Evolutionary conservation across 2,329 filamentous ascomycete genomes (phyloP).

Genomic region (Fusarium transvaalense): DNA sequence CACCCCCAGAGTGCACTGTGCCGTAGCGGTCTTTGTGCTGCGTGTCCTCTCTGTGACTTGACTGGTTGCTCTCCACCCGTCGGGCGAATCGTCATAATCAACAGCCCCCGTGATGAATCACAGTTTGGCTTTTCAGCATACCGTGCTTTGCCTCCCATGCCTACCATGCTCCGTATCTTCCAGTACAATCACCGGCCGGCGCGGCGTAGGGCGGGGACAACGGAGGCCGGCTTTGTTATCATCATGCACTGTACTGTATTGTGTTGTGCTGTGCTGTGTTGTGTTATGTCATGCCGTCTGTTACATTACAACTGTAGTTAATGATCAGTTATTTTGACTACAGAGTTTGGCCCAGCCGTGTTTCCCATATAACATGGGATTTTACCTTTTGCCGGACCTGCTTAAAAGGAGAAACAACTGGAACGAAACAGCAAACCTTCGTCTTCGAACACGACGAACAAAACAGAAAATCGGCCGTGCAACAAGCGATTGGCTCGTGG

Average conservation of each 20-base stretch:
- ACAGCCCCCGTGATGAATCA: slow-evolving; percentile 46
- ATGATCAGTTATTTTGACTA: neutral
- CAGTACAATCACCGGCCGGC: slow-evolving; percentile 27
- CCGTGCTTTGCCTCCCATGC: slow-evolving; percentile 40
- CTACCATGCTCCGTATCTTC: slow-evolving; percentile 15
- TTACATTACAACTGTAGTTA: slow-evolving; percentile 4
- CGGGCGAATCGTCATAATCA: slow-evolving; percentile 47
- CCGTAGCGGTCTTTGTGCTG: slow-evolving; percentile 40
- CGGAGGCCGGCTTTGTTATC: slow-evolving; percentile 34
- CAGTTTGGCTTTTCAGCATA: slow-evolving; percentile 25
- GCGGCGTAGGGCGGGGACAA: slow-evolving; percentile 28
- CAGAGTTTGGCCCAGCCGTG: slow-evolving; percentile 42
- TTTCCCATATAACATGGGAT: slow-evolving; percentile 22
- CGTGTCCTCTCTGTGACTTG: slow-evolving; percentile 41
- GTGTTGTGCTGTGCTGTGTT: neutral
- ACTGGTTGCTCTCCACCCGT: slow-evolving; percentile 39
- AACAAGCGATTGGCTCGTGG: slow-evolving; percentile 40
- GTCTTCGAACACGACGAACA: slow-evolving; percentile 31
- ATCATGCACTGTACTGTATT: neutral
- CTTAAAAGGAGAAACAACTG: slow-evolving; percentile 35
- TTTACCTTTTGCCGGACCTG: slow-evolving; percentile 33
- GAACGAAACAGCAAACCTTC: slow-evolving; percentile 48
- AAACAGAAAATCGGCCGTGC: slow-evolving; percentile 30
- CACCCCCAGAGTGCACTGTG: slow-evolving; percentile 41
- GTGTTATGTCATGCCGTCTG: neutral